Conservation (phyloP, 495 filamentous ascomycete species). For the Pseudevernia furfuracea region DNA sequence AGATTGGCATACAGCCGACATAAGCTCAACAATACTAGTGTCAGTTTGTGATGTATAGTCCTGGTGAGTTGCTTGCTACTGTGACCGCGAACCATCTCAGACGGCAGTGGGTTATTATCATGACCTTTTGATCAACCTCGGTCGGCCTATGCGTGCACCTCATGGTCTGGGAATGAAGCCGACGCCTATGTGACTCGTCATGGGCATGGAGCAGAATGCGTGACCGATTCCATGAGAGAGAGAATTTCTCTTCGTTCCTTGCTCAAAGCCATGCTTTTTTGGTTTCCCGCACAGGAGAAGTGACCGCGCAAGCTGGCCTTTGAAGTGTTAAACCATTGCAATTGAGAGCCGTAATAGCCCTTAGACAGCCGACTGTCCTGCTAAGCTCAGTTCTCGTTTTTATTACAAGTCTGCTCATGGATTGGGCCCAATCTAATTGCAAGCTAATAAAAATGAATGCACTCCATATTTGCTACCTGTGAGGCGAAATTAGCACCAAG, state of each 20-base stretch:
- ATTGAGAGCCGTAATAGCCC: background rate
- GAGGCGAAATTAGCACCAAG: background rate
- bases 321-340: background rate
- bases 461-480: background rate
- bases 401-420: background rate
- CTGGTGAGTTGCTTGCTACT: background rate
- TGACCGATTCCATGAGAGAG: background rate
- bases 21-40: background rate
- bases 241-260: background rate
- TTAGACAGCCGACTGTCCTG: background rate
- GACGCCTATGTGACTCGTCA: background rate
- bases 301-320: background rate
- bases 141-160: background rate
- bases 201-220: background rate
- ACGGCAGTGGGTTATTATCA: no score
- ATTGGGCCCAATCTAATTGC: background rate
- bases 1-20: background rate
- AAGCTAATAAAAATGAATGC: background rate
- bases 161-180: background rate
- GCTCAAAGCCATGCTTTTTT: background rate
- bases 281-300: background rate
- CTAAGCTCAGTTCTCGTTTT: background rate
- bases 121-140: background rate
- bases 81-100: background rate
- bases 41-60: background rate